Base-by-base conservation (phyloP, 1,284 basidiomycete species). In the Austropuccinia psidii region DNA sequence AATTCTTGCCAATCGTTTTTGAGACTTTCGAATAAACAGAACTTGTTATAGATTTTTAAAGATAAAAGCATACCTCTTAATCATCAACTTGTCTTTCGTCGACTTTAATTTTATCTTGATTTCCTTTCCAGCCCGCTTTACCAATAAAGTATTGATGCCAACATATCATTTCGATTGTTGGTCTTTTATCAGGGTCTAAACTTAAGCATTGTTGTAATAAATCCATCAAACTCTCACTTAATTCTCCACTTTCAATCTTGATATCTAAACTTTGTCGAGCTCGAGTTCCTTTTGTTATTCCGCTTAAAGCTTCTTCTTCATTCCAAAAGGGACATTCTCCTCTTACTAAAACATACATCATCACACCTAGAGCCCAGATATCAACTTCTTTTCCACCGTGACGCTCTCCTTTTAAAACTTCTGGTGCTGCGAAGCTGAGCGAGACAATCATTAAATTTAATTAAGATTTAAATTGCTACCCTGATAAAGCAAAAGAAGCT, bases 301-400 rank as follows among this genome's bases (percentile, higher is more conserved):
- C 90, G 65, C 87, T 87, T 78, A 90, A 89, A 0, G 91, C 90
- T 80, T 93, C 91, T 50, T 86, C 87, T 1, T 89, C 88, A 4
- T 89, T 90, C 81, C 89, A 87, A 83, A 96, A 96, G 0, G 94
- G 93, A 78, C 92, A 96, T 83, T 97, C 93, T 24, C 95, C 95
- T 29, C 93, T 90, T 17, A 98, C 85, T 73, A 98, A 86, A 69
- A 98, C 96, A 80, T 94, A 98, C 13, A 89, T 91, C 19, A 98
- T 91, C 13, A 98, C 93, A n/a, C 95, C 95, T 74, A 96, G 90
- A 0, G 95, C 95, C 95, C 95, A 98, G 0, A 98, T 89, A 78
- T 98, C 95, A 82, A 98, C 94, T 80, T 95, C 93, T 81, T 94
- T 95, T 50, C 95, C 95, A 70, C 89, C 85, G 80, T 98, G 98